Percentiles rank a stretch among this genome's conserved stretches.
These are phyloP conservation scores for Fagopyrum tataricum DNA, from an alignment of 148 eudicot species.

Conservation along the genomic window DNA sequence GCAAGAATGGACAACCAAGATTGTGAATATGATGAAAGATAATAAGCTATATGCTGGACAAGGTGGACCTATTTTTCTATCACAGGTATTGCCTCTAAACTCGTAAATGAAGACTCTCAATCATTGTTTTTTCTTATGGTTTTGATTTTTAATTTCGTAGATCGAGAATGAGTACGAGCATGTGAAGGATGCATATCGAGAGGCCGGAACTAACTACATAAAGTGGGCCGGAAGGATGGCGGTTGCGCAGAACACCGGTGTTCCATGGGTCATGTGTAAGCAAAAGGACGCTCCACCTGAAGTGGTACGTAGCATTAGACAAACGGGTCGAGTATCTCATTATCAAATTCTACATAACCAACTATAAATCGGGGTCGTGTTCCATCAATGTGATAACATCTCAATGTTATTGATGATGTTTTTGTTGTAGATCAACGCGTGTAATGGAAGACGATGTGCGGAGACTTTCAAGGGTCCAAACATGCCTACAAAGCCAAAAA, in stretches of 20 bases:
- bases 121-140: not conserved
- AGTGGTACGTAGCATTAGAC: constrained; percentile 34
- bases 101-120: not conserved
- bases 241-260: constrained; percentile 55
- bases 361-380: too few species aligned
- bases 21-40: constrained; percentile 68
- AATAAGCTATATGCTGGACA: constrained; percentile 68
- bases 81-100: constrained; percentile 46
- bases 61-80: constrained; percentile 82
- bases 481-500: constrained; percentile 58
- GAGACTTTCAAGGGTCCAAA: constrained; percentile 80
- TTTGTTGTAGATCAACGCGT: constrained; percentile 55
- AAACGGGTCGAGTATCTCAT: too few species aligned
- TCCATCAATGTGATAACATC: too few species aligned
- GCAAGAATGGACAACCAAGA: constrained; percentile 58
- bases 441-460: constrained; percentile 93
- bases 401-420: not conserved
- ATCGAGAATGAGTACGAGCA: constrained; percentile 88
- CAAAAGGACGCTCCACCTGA: constrained; percentile 89
- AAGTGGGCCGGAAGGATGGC: constrained; percentile 86
- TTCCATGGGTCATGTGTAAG: constrained; percentile 98
- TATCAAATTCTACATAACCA: too few species aligned
- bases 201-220: constrained; percentile 50
- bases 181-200: constrained; percentile 37
- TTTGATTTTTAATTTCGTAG: constrained; percentile 24